phyloP scores from a whole-genome alignment of 1,139 yeast species.

The Yamadazyma pseudoaaseri region DNA sequence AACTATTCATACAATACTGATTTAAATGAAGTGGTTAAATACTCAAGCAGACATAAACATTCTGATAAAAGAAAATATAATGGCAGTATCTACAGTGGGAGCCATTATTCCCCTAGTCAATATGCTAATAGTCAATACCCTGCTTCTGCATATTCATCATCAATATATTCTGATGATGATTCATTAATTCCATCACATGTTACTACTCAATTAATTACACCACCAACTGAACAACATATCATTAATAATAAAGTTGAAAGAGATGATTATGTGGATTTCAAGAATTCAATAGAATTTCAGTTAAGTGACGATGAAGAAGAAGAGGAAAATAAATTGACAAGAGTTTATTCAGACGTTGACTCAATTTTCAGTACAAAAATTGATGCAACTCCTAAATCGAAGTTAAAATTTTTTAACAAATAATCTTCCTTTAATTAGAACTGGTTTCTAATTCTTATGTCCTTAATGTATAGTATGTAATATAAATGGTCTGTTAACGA shows the following conservation, averaged over 20 bases:
- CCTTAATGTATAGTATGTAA: conserved; percentile 9
- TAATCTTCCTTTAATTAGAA: conserved; percentile 1
- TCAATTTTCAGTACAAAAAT: conserved; percentile 16
- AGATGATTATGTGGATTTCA: conserved; percentile 1
- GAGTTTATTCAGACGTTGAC: conserved; percentile 19
- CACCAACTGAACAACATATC: not conserved
- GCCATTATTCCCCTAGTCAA: conserved; percentile 4
- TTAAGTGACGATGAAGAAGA: conserved; percentile 10
- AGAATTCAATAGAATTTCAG: conserved; percentile 8
- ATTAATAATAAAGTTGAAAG: not conserved
- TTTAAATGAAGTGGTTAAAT: conserved; percentile 12
- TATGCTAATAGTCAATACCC: conserved; percentile 2
- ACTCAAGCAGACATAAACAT: conserved; percentile 3
- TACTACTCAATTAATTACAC: not conserved
- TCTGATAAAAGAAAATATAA: not conserved
- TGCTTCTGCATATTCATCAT: conserved; percentile 5
- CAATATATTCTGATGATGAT: conserved; percentile 6
- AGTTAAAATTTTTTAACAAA: conserved; percentile 6
- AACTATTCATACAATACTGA: conserved; percentile 14
- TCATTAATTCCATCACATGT: not conserved
- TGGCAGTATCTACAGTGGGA: not conserved
- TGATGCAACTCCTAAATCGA: conserved; percentile 7
- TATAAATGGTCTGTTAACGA: conserved; percentile 3
- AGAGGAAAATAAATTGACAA: conserved; percentile 13
- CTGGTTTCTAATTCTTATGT: conserved; percentile 4